phyloP scores from a whole-genome alignment of 176 grass and related monocot genomes.

The Aegilops bicornis region DNA sequence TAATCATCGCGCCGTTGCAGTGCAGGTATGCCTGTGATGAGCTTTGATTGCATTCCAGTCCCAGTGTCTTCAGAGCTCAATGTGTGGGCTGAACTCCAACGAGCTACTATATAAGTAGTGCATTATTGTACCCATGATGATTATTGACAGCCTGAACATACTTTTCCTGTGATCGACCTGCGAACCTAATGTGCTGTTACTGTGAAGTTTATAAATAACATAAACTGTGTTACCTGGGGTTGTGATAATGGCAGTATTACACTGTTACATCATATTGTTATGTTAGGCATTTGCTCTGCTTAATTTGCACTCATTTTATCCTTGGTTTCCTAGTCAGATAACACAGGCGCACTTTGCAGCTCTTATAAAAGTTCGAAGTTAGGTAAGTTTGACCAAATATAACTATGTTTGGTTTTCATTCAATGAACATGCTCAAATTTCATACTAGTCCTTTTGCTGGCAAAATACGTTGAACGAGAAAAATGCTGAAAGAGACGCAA shows the following conservation, averaged over 20 bases:
- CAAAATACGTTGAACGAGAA: background rate
- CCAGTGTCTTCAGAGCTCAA: background rate
- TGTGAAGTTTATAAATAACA: background rate
- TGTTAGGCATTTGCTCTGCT: background rate
- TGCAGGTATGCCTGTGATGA: conserved; percentile 2
- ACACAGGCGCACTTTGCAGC: background rate
- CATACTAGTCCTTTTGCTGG: background rate
- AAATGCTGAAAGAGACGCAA: background rate
- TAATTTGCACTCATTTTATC: background rate
- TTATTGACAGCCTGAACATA: background rate
- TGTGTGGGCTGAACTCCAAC: background rate
- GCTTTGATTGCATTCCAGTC: background rate
- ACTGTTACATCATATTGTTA: background rate
- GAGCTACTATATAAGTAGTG: background rate
- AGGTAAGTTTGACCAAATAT: background rate
- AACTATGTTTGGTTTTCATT: background rate
- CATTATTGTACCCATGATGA: conserved; percentile 11
- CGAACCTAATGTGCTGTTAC: background rate
- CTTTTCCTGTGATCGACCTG: background rate
- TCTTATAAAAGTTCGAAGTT: background rate
- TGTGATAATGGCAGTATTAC: background rate
- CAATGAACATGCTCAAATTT: background rate
- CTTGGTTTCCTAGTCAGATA: background rate
- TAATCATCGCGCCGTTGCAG: background rate
- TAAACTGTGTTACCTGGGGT: background rate